A percentile compares a stretch with the other conserved stretches of the same genome.
Conservation (phyloP, 176 grass and related monocot genomes). For the Aegilops speltoides region DNA sequence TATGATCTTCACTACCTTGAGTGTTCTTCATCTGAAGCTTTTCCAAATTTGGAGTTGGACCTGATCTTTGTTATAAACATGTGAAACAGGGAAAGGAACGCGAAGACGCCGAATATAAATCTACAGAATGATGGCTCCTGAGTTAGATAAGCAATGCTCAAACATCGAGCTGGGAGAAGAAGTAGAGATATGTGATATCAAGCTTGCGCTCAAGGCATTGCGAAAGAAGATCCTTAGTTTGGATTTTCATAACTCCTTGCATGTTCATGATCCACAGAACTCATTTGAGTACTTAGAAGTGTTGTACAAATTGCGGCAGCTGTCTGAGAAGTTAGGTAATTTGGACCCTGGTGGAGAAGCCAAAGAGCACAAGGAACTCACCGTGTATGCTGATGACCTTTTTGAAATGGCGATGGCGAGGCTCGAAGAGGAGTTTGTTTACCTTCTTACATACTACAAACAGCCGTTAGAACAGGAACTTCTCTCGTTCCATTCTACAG, state of each 20-base stretch:
- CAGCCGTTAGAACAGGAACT: slow-evolving; percentile 58
- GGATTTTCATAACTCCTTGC: slow-evolving; percentile 50
- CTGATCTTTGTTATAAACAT: slow-evolving; percentile 30
- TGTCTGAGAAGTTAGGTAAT: slow-evolving; percentile 49
- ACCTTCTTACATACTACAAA: slow-evolving; percentile 63
- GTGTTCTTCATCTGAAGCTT: not conserved
- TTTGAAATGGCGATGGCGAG: slow-evolving; percentile 77
- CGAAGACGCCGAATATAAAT: not conserved
- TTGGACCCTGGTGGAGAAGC: slow-evolving; percentile 25
- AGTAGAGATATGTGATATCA: slow-evolving; percentile 34
- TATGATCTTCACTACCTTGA: not conserved
- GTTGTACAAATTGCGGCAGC: slow-evolving; percentile 57
- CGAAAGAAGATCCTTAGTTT: slow-evolving; percentile 55
- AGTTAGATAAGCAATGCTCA: slow-evolving; percentile 48
- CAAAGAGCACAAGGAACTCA: slow-evolving; percentile 54
- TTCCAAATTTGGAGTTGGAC: slow-evolving; percentile 23
- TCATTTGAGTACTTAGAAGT: slow-evolving; percentile 71
- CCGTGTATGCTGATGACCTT: slow-evolving; percentile 49
- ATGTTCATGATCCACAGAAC: slow-evolving; percentile 61
- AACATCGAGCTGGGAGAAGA: slow-evolving; percentile 47
- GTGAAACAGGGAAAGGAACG: slow-evolving; percentile 32
- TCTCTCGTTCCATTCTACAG: slow-evolving; percentile 67
- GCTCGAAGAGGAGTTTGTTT: slow-evolving; percentile 85
- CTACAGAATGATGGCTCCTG: slow-evolving; percentile 37
- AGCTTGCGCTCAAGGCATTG: slow-evolving; percentile 45